phyloP scores from a whole-genome alignment of 2,329 filamentous ascomycete genomes.

The Magnaporthales sp. region DNA sequence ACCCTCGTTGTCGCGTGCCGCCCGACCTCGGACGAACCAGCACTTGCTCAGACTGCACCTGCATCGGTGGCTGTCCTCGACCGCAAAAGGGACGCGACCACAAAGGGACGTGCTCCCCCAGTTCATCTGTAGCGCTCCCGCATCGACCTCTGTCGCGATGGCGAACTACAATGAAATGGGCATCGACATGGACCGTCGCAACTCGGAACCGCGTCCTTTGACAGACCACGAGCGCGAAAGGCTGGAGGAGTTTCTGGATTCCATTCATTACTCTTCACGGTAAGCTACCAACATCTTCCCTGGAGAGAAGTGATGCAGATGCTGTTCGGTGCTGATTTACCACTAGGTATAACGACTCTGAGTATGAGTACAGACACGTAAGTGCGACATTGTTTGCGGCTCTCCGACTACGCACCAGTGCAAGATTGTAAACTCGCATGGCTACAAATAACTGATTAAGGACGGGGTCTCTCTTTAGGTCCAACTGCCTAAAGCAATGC shows the following conservation, averaged over 20 bases:
- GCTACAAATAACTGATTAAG: neutral
- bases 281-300: constrained; percentile 26
- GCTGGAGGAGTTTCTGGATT: constrained; percentile 85
- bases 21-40: constrained; percentile 4
- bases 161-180: constrained; percentile 29
- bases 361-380: constrained; percentile 91
- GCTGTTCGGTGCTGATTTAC: constrained; percentile 9
- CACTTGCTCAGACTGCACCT: constrained; percentile 7
- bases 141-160: constrained; percentile 12
- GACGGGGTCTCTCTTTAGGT: constrained; percentile 25
- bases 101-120: constrained; percentile 3
- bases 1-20: neutral
- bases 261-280: constrained; percentile 92
- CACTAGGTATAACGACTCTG: constrained; percentile 77
- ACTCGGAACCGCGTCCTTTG: constrained; percentile 73
- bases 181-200: constrained; percentile 79
- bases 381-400: neutral
- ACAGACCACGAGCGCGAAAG: constrained; percentile 73
- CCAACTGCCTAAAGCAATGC: constrained; percentile 94
- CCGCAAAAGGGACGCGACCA: constrained; percentile 4
- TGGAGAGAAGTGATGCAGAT: neutral
- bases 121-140: neutral
- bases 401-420: neutral
- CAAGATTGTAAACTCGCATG: neutral
- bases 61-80: neutral